Evolutionary conservation across 305 asterid species (phyloP).

Genomic region (Caryopteris hybrid): DNA sequence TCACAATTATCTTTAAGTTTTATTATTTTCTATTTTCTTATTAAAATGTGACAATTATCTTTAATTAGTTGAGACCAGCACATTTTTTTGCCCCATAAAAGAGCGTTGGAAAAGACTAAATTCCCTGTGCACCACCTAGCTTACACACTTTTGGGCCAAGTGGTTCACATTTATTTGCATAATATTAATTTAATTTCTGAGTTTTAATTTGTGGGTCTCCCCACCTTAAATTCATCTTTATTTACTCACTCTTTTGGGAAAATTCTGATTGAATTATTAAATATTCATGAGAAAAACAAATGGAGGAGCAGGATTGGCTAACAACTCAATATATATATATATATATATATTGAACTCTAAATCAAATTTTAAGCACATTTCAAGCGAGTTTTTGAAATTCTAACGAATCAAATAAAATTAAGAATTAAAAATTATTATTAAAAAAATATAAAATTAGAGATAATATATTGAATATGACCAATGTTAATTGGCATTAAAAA

Average conservation of each 20-base stretch:
- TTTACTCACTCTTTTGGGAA: neutral
- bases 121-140: neutral
- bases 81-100: neutral
- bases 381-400: too few species aligned
- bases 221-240: conserved; percentile 1
- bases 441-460: too few species aligned
- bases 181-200: neutral
- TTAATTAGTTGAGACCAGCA: neutral
- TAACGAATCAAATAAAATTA: too few species aligned
- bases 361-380: too few species aligned
- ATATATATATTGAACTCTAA: too few species aligned
- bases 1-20: neutral
- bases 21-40: too few species aligned
- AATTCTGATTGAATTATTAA: neutral
- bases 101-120: neutral
- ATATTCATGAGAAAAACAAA: neutral
- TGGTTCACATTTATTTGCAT: neutral
- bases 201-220: conserved; percentile 5
- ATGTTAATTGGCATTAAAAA: too few species aligned
- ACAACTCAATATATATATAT: neutral
- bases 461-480: too few species aligned
- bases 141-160: conserved; percentile 1
- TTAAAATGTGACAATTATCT: too few species aligned
- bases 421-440: too few species aligned
- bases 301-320: conserved; percentile 9